Base-by-base conservation (phyloP, 495 filamentous ascomycete species). In the Entonaema liquescens region DNA sequence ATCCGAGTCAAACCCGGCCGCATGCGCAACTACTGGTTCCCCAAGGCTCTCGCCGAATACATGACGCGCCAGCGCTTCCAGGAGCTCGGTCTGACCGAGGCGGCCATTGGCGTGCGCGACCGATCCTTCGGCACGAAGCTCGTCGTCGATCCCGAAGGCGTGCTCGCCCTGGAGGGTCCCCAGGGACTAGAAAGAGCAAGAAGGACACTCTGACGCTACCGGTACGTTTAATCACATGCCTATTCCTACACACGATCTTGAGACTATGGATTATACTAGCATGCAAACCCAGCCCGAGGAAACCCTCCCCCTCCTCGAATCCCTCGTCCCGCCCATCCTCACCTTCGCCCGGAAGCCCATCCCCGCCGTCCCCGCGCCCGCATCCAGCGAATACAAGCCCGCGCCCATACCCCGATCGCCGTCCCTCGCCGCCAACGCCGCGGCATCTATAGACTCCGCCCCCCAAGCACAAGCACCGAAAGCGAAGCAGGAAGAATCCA, bases 311-410 rank as follows among this genome's bases (percentile, higher is more conserved):
- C 94, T 98, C 79, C 97, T 98, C 81, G 89, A 97, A 11, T 91
- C 93, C 1, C 88, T 97, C 42, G 97, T 97, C 76, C 95, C 95
- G 5, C 90, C 90, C 35, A 88, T 95, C 26, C 88, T 99, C 74
- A 88, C 93, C 74, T 98, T 98, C 87, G 94, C 97, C 80, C 91
- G 93, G 71, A 86, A 89, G 26, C 59, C 66, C 59, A 73, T 70
- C 58, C 33, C 61, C 19, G 42, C 59, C 13, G 53, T 59, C 29
- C 21, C 68, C n/a, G 29, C 67, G 15, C 53, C 42, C 21, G 17
- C 12, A 23, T 13, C 65, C 29, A 31, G 7, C 55, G 55, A 44
- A 6, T 31, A 13, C 42, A 44, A 47, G 50, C 62, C 44, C 35
- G 33, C 35, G 12, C 54, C 36, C 35, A 21, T 17, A 15, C 47